These are phyloP conservation scores for Dactylellina haptotyla DNA, from an alignment of 2,329 filamentous ascomycete genomes.

Conservation along the genomic window DNA sequence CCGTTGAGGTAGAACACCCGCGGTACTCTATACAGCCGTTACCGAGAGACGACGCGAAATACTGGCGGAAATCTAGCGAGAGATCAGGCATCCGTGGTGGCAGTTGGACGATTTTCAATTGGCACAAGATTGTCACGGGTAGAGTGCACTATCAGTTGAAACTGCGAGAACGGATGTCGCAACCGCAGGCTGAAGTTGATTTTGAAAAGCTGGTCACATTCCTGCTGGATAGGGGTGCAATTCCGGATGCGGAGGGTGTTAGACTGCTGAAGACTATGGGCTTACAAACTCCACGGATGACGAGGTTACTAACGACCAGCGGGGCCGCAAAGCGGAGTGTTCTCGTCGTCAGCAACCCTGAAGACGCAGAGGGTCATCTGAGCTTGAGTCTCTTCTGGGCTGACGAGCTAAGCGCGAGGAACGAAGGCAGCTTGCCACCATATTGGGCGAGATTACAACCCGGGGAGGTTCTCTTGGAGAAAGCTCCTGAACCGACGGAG, in stretches of 20 bases:
- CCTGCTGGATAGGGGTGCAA: slow-evolving; percentile 71
- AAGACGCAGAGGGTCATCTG: slow-evolving; percentile 71
- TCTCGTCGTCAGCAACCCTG: slow-evolving; percentile 67
- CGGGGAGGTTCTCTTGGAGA: slow-evolving; percentile 52
- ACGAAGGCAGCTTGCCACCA: slow-evolving; percentile 67
- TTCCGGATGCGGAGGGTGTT: slow-evolving; percentile 71
- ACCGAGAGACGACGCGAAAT: slow-evolving; percentile 68
- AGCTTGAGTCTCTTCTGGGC: slow-evolving; percentile 70
- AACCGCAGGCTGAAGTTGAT: slow-evolving; percentile 65
- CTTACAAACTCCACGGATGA: slow-evolving; percentile 71
- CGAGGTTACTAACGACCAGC: slow-evolving; percentile 68
- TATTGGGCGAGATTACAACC: slow-evolving; percentile 65
- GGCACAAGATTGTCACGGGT: slow-evolving; percentile 72
- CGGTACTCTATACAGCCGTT: slow-evolving; percentile 71
- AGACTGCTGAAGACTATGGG: slow-evolving; percentile 69
- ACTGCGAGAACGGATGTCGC: slow-evolving; percentile 63
- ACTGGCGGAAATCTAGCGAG: slow-evolving; percentile 69
- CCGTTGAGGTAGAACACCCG: slow-evolving; percentile 74
- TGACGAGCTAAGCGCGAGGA: slow-evolving; percentile 67
- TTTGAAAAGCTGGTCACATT: slow-evolving; percentile 73
- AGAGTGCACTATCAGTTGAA: slow-evolving; percentile 68
- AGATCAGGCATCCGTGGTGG: slow-evolving; percentile 70
- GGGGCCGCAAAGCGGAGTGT: slow-evolving; percentile 65
- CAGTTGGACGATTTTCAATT: slow-evolving; percentile 73
- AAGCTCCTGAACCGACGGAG: slow-evolving; percentile 58